Percentiles rank a stretch among this genome's conserved stretches.
phyloP scores from a whole-genome alignment of 2,329 filamentous ascomycete species.

The Curvularia spicifera region DNA sequence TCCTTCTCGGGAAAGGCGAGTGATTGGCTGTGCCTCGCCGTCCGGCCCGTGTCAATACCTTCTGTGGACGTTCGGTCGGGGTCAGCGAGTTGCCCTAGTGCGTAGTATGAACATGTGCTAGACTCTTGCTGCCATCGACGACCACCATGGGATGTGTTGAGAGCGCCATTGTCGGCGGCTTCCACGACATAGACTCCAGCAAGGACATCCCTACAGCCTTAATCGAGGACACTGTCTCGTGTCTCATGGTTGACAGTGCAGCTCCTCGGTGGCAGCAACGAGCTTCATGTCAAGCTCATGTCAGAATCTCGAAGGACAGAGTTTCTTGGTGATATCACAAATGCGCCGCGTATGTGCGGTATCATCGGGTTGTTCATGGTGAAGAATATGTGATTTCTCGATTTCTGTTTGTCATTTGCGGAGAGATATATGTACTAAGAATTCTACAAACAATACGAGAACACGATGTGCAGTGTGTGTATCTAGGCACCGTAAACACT shows the following conservation, averaged over 20 bases:
- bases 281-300: too few species aligned
- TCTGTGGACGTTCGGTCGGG: conserved; percentile 6
- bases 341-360: not conserved
- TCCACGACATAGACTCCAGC: not conserved
- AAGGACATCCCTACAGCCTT: not conserved
- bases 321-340: not conserved
- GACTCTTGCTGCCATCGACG: not conserved
- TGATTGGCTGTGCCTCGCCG: conserved; percentile 5
- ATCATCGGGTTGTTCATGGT: too few species aligned
- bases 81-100: conserved; percentile 2
- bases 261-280: too few species aligned
- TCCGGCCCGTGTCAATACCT: conserved; percentile 8
- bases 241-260: not conserved
- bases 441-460: conserved; percentile 4
- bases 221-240: not conserved
- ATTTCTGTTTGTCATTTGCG: not conserved
- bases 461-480: not conserved
- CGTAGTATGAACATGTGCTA: conserved; percentile 13
- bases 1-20: not conserved
- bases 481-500: conserved; percentile 9
- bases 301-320: too few species aligned
- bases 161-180: not conserved
- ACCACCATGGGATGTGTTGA: not conserved
- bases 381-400: not conserved
- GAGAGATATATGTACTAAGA: not conserved